Base-by-base conservation (phyloP, 192 early-diverging fungal genomes). In the Linnemannia zychae region DNA sequence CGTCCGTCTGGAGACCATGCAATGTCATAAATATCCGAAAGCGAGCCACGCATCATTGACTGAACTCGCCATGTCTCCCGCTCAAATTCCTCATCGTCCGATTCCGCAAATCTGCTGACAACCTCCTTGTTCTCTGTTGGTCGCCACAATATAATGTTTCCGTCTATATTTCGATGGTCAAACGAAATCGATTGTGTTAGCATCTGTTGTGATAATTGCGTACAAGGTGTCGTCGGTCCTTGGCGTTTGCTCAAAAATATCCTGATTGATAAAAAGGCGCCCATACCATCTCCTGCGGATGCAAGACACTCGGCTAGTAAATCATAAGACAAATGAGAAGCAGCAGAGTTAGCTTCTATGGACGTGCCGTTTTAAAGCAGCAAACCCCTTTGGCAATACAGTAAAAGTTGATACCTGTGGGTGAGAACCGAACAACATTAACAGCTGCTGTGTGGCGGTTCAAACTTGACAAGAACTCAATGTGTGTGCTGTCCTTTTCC, bases 361-460 rank as follows among this genome's bases (percentile, higher is more conserved):
- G 13, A 28, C 34, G n/a, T n/a, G n/a, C n/a, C n/a, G n/a, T n/a
- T n/a, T n/a, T 3, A 18, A 3, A 44, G 17, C 33, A 1, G 4
- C 20, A 4, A 38, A 34, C 18, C 11, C 17, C 5, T 31, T 18
- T 7, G 70, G 16, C 33, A 66, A 17, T 33, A 48, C 17, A 2
- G 46, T 9, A 50, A 71, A 71, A 33, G 49, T 33, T 50, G 20
- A n/a, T 86, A 92, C 91, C 92, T 68, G 82, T 88, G 0, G 97
- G 97, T 15, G 95, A 94, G 82, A 97, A 99, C 28, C 97, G 93
- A 16, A 98, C 97, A 53, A 96, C 95, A 82, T 99, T 99, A 37
- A 98, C 98, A 17, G 96, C 95, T 12, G 92, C 94, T 1, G 95
- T 92, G 83, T 99, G 98, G 20, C 96, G 91, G 63, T 93, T 93